phyloP scores from a whole-genome alignment of 495 filamentous ascomycete genomes.

The Jackrogersella minutella region DNA sequence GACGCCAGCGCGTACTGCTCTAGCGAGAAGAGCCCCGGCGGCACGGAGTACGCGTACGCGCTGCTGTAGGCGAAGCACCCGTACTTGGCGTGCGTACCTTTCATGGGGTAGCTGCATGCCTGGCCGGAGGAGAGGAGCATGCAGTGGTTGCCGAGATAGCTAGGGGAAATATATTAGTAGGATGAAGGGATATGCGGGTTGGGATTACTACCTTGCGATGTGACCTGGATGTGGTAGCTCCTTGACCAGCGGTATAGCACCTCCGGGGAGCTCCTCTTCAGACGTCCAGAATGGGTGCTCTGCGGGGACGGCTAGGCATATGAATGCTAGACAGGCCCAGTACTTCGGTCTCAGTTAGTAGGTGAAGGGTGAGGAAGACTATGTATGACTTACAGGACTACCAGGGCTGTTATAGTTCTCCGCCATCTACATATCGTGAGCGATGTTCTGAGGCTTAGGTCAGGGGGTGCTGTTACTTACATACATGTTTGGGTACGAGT shows the following conservation, averaged over 20 bases:
- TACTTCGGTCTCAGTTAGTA: conserved; percentile 56
- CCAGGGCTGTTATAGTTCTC: conserved; percentile 85
- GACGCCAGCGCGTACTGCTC: conserved; percentile 79
- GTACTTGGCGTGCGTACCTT: conserved; percentile 82
- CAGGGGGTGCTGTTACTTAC: conserved; percentile 50
- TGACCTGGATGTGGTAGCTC: conserved; percentile 72
- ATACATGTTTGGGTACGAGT: conserved; percentile 81
- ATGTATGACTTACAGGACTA: conserved; percentile 48
- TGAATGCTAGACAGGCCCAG: conserved; percentile 81
- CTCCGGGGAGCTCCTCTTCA: conserved; percentile 66
- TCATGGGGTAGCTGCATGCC: conserved; percentile 79
- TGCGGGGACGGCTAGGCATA: conserved; percentile 70
- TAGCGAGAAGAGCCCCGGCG: conserved; percentile 75
- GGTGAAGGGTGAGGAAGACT: neutral
- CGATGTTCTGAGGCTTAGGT: neutral
- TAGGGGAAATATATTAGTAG: conserved; percentile 6
- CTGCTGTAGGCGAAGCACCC: conserved; percentile 79
- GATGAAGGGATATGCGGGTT: neutral
- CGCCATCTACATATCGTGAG: conserved; percentile 53
- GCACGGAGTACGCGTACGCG: conserved; percentile 78
- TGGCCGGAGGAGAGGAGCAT: conserved; percentile 79
- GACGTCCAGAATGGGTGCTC: conserved; percentile 79
- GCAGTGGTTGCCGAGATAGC: conserved; percentile 68
- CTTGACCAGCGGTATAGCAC: conserved; percentile 61
- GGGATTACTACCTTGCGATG: conserved; percentile 61